phyloP scores from a whole-genome alignment of 208 protist genomes.

The Naegleria gruberi region DNA sequence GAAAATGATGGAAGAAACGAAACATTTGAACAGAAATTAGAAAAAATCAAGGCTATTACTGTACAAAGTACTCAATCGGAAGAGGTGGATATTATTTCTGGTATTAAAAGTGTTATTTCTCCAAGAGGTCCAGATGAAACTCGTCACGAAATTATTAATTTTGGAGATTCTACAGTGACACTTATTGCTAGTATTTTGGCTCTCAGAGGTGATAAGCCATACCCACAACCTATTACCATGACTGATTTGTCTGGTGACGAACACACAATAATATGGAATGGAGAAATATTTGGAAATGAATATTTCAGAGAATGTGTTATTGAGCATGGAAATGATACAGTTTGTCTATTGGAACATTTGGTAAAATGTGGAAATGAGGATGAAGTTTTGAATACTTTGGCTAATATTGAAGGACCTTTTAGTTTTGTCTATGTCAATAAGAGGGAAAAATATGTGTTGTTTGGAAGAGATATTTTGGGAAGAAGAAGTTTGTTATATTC shows the following conservation, averaged over 20 bases:
- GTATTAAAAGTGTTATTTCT: not conserved
- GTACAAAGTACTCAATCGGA: not conserved
- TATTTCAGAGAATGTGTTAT: not conserved
- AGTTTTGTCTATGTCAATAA: not conserved
- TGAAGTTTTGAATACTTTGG: not conserved
- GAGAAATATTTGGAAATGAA: conserved; percentile 7
- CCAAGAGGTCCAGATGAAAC: not conserved
- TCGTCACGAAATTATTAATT: too few species aligned
- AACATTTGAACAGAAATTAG: not conserved
- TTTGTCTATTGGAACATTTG: not conserved
- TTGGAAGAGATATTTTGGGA: not conserved
- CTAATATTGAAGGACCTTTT: not conserved
- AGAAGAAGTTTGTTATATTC: conserved; percentile 15
- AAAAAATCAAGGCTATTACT: not conserved
- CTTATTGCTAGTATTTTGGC: not conserved
- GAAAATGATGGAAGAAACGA: not conserved
- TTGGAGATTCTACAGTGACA: not conserved
- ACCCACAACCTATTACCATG: not conserved
- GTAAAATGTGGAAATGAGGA: not conserved
- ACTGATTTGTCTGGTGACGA: not conserved
- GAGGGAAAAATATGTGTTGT: not conserved
- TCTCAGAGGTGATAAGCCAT: not conserved
- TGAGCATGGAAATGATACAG: not conserved
- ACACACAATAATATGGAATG: not conserved
- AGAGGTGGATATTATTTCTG: too few species aligned